phyloP scores from a whole-genome alignment of 1,284 basidiomycete genomes.

The Microbotryomycetes sp. region DNA sequence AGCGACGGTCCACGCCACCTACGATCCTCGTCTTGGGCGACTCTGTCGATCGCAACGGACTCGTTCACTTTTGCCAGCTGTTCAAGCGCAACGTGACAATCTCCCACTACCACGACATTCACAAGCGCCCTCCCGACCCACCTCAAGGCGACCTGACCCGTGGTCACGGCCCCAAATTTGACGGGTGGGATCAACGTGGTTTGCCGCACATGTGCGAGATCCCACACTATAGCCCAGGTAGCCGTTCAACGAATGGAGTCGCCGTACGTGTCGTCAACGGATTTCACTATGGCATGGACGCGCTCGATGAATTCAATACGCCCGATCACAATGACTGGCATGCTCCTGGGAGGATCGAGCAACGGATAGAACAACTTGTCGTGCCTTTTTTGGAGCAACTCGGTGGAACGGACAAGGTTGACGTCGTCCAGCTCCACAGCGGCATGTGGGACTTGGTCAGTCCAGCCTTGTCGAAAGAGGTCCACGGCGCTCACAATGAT shows the following conservation, averaged over 20 bases:
- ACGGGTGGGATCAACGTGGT: slow-evolving; percentile 31
- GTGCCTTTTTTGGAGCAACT: slow-evolving; percentile 26
- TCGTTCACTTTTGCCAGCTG: slow-evolving; percentile 31
- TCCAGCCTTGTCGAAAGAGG: not conserved
- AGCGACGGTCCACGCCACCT: slow-evolving; percentile 10
- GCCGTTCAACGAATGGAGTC: not conserved
- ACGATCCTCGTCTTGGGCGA: slow-evolving; percentile 29
- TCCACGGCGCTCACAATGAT: not conserved
- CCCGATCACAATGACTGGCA: slow-evolving; percentile 32
- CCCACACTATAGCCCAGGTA: slow-evolving; percentile 3
- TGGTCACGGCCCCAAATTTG: slow-evolving; percentile 25
- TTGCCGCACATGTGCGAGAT: slow-evolving; percentile 30
- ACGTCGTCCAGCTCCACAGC: slow-evolving; percentile 24
- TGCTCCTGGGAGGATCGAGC: slow-evolving; percentile 25
- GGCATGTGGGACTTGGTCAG: slow-evolving; percentile 32
- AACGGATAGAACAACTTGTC: slow-evolving; percentile 22
- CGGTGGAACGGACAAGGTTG: slow-evolving; percentile 24
- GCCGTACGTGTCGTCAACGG: slow-evolving; percentile 28
- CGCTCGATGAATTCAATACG: slow-evolving; percentile 32
- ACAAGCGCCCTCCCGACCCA: slow-evolving; percentile 11
- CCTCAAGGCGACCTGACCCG: slow-evolving; percentile 17
- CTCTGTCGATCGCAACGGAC: slow-evolving; percentile 31
- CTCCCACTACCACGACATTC: slow-evolving; percentile 25
- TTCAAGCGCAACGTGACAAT: slow-evolving; percentile 26
- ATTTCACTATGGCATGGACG: slow-evolving; percentile 33